Evolutionary conservation across 805 yeast genomes (phyloP).

Genomic region (Lipomyces spencermartinsiae): DNA sequence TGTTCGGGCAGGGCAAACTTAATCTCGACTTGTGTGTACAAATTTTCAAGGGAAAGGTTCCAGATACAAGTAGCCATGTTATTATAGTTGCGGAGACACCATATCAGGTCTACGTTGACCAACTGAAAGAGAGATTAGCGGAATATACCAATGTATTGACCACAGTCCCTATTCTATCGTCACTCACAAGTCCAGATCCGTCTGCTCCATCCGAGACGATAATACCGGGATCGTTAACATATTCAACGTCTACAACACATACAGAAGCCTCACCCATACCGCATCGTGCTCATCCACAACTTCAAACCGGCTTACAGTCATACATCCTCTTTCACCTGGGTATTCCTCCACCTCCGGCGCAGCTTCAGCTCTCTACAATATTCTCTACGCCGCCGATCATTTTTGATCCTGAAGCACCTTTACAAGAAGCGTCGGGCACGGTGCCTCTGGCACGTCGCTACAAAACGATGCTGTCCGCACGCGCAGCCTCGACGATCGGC

Average conservation of each 20-base stretch:
- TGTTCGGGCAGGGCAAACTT: constrained; percentile 72
- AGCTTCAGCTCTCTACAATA: constrained; percentile 74
- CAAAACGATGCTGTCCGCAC: constrained; percentile 82
- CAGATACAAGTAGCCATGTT: constrained; percentile 49
- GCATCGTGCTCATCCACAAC: constrained; percentile 37
- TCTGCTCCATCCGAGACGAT: constrained; percentile 22
- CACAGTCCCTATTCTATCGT: constrained; percentile 27
- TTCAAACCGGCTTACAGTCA: constrained; percentile 47
- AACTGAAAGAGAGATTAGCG: constrained; percentile 10
- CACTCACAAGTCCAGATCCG: not conserved
- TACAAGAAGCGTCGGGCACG: not conserved
- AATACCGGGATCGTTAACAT: constrained; percentile 14
- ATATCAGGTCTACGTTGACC: constrained; percentile 30
- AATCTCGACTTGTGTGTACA: constrained; percentile 51
- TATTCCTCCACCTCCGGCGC: constrained; percentile 76
- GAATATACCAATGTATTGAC: constrained; percentile 30
- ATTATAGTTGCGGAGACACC: constrained; percentile 47
- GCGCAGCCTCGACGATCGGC: constrained; percentile 92
- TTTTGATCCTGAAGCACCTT: constrained; percentile 25
- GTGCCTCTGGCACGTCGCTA: constrained; percentile 79
- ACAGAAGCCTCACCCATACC: constrained; percentile 32
- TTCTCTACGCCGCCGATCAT: constrained; percentile 49
- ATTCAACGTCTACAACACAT: constrained; percentile 8
- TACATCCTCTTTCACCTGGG: constrained; percentile 74
- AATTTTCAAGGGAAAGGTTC: constrained; percentile 53